These are phyloP conservation scores for Hysterium pulicare DNA, from an alignment of 2,329 filamentous ascomycete genomes.

Conservation along the genomic window DNA sequence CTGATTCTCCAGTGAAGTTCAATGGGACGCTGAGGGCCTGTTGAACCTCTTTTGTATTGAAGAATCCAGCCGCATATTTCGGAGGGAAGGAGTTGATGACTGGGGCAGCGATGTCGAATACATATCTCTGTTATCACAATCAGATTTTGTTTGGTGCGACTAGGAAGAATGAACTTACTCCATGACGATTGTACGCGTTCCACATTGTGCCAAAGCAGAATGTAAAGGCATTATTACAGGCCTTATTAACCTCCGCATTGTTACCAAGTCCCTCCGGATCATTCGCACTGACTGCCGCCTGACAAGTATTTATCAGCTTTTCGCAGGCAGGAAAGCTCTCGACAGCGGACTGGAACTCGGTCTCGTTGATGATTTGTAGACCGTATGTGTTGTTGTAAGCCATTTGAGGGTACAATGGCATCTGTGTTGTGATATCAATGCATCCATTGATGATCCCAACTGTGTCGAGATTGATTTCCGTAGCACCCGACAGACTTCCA, in stretches of 20 bases:
- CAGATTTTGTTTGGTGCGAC: too few relatives aligned
- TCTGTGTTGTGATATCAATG: slow-evolving; percentile 2
- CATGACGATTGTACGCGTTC: slow-evolving; percentile 49
- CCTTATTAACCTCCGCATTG: slow-evolving; percentile 2
- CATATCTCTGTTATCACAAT: not conserved
- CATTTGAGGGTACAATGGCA: slow-evolving; percentile 23
- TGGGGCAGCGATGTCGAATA: slow-evolving; percentile 33
- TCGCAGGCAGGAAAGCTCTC: slow-evolving; percentile 41
- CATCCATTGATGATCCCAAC: slow-evolving; percentile 11
- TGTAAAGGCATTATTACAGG: slow-evolving; percentile 38
- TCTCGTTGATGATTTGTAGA: slow-evolving; percentile 44
- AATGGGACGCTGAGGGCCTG: slow-evolving; percentile 51
- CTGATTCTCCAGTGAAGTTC: slow-evolving; percentile 45
- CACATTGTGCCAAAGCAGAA: slow-evolving; percentile 27
- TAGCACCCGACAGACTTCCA: slow-evolving; percentile 11
- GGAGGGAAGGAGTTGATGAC: slow-evolving; percentile 28
- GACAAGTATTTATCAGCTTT: slow-evolving; percentile 52
- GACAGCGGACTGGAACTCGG: slow-evolving; percentile 39
- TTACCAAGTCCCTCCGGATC: slow-evolving; percentile 2
- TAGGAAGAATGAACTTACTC: slow-evolving; percentile 39
- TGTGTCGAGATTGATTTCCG: slow-evolving; percentile 12
- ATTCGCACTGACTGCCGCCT: slow-evolving; percentile 12
- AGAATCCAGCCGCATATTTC: slow-evolving; percentile 48
- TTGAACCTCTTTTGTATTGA: slow-evolving; percentile 54
- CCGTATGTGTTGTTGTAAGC: slow-evolving; percentile 55